Evolutionary conservation across 768 basidiomycete genomes (phyloP), one percentile per base, ranked within the genome.

Genomic region (Boletus rubropictus): DNA sequence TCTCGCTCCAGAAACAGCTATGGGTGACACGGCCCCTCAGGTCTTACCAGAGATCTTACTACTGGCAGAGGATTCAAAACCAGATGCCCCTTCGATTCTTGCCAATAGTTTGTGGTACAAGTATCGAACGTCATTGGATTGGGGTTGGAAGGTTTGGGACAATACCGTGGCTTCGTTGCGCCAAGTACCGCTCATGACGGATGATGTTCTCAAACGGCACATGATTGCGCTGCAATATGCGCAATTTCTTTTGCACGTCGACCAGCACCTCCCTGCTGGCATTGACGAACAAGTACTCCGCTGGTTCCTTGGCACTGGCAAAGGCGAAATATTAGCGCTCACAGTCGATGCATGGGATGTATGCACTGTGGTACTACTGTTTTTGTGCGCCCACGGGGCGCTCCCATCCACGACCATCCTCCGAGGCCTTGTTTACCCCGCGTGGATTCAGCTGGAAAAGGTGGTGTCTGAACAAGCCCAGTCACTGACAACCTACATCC

Each of bases 111-210:
- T 91, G 12, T 91, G 89, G 89, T 85, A 86, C 64, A 85, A 86
- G 59, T 89, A 89, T 55, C 80, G 84, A 35, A 79, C 78, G 14
- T 78, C 86, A 0, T 57, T 65, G 12, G 78, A 87, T 55, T 89
- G 88, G 86, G 86, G 78, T 2, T 84, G 80, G 80, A 84, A 82
- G 55, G 84, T 85, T 17, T 90, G 88, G 88, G 86, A 89, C 60
- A 89, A 86, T 56, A 80, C 83, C 1, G 73, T 91, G 36, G 79
- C 84, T 6, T 83, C 82, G 42, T 69, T 91, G 36, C 84, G 82
- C 35, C 83, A 85, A 60, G 72, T 86, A 36, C 79, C 82, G 6
- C 63, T 66, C 36, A 77, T 84, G 71, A 73, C 73, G 14, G 55
- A 70, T 4, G 80, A 82, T 46, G 48, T 61, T 7, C 60, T 64